phyloP scores from a whole-genome alignment of 2,329 filamentous ascomycete species.

The Penicillium paneum region DNA sequence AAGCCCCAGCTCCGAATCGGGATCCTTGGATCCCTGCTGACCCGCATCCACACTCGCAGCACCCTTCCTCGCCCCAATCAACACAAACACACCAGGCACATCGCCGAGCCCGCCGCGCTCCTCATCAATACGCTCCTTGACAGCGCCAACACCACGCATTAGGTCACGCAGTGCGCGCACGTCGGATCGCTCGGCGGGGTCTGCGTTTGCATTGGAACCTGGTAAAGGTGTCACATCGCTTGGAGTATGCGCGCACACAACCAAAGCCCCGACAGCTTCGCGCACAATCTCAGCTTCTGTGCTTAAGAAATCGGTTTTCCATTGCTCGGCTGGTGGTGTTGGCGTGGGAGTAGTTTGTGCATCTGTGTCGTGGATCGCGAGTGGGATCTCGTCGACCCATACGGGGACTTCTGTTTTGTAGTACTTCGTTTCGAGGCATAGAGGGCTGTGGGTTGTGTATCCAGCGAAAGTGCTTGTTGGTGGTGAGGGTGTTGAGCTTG shows the following conservation, averaged over 20 bases:
- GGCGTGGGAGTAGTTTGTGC: slow-evolving; percentile 7
- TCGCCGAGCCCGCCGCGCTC: slow-evolving; percentile 41
- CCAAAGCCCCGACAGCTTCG: slow-evolving; percentile 44
- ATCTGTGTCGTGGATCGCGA: slow-evolving; percentile 2
- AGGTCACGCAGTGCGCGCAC: slow-evolving; percentile 32
- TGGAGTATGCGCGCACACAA: slow-evolving; percentile 38
- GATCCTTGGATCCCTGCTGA: slow-evolving; percentile 10
- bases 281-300: slow-evolving; percentile 44
- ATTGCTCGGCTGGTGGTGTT: slow-evolving; percentile 25
- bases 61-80: slow-evolving; percentile 24
- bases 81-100: slow-evolving; percentile 38
- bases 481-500: slow-evolving; percentile 1
- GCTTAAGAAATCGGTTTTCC: slow-evolving; percentile 43
- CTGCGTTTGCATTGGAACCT: background rate
- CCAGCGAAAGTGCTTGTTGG: slow-evolving; percentile 40
- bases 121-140: slow-evolving; percentile 42
- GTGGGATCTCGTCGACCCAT: slow-evolving; percentile 48
- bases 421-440: slow-evolving; percentile 43
- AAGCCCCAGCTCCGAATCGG: slow-evolving; percentile 10
- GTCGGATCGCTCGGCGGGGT: slow-evolving; percentile 14
- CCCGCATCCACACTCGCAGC: background rate
- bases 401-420: slow-evolving; percentile 45
- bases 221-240: background rate
- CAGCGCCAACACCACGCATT: slow-evolving; percentile 36
- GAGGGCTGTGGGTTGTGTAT: slow-evolving; percentile 46